phyloP scores from a whole-genome alignment of 2,329 filamentous ascomycete species.

The Aschersonia sp. region DNA sequence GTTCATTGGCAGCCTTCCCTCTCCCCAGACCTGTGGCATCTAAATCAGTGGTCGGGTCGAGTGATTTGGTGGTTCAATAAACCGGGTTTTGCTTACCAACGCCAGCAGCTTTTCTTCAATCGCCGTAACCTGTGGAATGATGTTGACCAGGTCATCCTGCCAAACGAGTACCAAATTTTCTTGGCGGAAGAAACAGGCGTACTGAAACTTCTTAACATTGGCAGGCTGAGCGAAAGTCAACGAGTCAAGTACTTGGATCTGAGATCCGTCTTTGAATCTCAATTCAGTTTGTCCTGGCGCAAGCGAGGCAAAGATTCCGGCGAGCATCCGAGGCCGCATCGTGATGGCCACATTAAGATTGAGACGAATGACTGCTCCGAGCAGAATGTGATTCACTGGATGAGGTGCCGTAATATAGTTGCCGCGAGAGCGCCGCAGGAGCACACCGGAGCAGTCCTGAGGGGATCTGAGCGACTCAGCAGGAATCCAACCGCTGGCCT shows the following conservation, averaged over 20 bases:
- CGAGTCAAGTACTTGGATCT: conserved; percentile 29
- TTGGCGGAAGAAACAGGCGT: conserved; percentile 25
- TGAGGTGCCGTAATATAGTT: conserved; percentile 26
- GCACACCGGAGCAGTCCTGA: conserved; percentile 18
- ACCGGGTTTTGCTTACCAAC: conserved; percentile 5
- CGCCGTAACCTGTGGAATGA: conserved; percentile 20
- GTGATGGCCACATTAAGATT: conserved; percentile 32
- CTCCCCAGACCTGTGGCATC: conserved; percentile 12
- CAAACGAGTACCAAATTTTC: conserved; percentile 27
- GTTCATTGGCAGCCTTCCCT: conserved; percentile 5
- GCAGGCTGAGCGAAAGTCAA: conserved; percentile 21
- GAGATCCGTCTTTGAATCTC: conserved; percentile 23
- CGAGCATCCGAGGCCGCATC: conserved; percentile 31
- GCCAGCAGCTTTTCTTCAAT: conserved; percentile 18
- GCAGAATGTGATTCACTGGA: conserved; percentile 19
- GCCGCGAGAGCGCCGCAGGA: conserved; percentile 22
- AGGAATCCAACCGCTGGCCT: conserved; percentile 16
- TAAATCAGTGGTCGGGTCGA: not conserved
- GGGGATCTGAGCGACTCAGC: conserved; percentile 4
- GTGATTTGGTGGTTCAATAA: not conserved
- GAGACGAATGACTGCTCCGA: conserved; percentile 26
- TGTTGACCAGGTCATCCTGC: conserved; percentile 24
- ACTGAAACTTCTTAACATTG: conserved; percentile 26
- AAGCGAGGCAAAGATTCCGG: conserved; percentile 26
- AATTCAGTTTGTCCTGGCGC: conserved; percentile 25